Percentiles rank a stretch among this genome's conserved stretches.
Conservation (phyloP, 176 grass and related monocot species). For the Tillandsia fasciculata region DNA sequence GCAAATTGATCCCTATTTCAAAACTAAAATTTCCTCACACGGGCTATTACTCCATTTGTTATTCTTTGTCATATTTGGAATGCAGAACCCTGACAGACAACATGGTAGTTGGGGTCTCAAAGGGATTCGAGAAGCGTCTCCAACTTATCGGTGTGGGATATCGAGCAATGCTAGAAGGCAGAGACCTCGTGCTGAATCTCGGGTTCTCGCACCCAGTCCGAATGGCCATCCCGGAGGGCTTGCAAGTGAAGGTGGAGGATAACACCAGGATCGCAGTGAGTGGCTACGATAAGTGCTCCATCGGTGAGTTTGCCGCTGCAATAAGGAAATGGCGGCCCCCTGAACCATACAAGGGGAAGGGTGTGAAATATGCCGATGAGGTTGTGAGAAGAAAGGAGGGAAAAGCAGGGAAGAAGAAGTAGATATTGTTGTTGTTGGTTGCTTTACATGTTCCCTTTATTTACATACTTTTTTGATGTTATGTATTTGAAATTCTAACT, state of each 20-base stretch:
- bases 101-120: constrained; percentile 84
- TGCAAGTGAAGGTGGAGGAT: constrained; percentile 79
- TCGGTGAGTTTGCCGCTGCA: constrained; percentile 77
- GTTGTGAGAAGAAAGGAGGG: constrained; percentile 88
- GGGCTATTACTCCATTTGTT: not conserved
- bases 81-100: constrained; percentile 82
- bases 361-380: constrained; percentile 65
- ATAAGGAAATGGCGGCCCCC: constrained; percentile 95
- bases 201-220: constrained; percentile 88
- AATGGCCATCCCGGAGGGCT: constrained; percentile 70
- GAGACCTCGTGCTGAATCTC: constrained; percentile 77
- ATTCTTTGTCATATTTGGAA: constrained; percentile 8
- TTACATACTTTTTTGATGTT: too few species aligned
- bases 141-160: constrained; percentile 84
- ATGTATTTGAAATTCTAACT: too few species aligned
- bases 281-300: constrained; percentile 65
- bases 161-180: constrained; percentile 68
- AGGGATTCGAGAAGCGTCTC: constrained; percentile 90
- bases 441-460: too few species aligned
- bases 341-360: constrained; percentile 97
- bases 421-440: constrained; percentile 15
- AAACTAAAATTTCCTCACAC: not conserved
- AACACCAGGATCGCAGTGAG: constrained; percentile 80
- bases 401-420: constrained; percentile 98
- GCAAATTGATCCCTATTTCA: not conserved